Conservation (phyloP, 768 basidiomycete species). For the Phylloporus scabripes region DNA sequence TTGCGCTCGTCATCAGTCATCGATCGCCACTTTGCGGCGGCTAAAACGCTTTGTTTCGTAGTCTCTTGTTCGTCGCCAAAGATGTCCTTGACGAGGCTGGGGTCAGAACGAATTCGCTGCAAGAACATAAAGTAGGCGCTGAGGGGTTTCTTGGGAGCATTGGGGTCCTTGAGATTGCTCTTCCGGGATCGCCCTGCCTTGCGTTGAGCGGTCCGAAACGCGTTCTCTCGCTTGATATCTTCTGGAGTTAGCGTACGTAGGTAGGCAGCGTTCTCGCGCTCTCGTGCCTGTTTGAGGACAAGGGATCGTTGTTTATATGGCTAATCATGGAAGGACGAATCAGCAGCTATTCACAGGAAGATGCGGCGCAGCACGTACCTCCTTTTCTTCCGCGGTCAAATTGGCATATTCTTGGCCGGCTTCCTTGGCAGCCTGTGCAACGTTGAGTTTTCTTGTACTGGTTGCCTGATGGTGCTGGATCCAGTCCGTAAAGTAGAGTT, state of each 20-base stretch:
- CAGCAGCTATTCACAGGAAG: constrained; percentile 22
- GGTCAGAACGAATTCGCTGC: constrained; percentile 80
- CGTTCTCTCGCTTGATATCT: constrained; percentile 92
- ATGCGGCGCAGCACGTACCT: constrained; percentile 44
- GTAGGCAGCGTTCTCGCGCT: constrained; percentile 77
- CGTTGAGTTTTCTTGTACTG: constrained; percentile 82
- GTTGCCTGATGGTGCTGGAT: constrained; percentile 81
- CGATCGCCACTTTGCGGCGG: constrained; percentile 88
- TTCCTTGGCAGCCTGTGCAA: constrained; percentile 93
- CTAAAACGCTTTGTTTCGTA: constrained; percentile 90
- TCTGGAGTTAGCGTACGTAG: constrained; percentile 87
- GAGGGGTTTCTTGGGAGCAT: constrained; percentile 93
- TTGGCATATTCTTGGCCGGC: constrained; percentile 86
- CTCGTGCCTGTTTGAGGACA: constrained; percentile 78
- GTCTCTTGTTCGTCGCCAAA: constrained; percentile 92
- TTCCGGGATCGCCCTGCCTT: constrained; percentile 90
- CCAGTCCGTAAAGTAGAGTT: constrained; percentile 94
- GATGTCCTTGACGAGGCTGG: constrained; percentile 65
- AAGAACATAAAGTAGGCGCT: constrained; percentile 95
- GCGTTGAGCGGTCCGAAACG: constrained; percentile 84
- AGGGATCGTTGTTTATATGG: constrained; percentile 83
- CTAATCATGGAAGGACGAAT: constrained; percentile 37
- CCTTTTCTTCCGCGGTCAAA: constrained; percentile 75
- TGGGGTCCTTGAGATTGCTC: constrained; percentile 95
- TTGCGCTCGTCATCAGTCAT: constrained; percentile 93